Conservation (phyloP, 345 rosid species). For the Dimocarpus longan region DNA sequence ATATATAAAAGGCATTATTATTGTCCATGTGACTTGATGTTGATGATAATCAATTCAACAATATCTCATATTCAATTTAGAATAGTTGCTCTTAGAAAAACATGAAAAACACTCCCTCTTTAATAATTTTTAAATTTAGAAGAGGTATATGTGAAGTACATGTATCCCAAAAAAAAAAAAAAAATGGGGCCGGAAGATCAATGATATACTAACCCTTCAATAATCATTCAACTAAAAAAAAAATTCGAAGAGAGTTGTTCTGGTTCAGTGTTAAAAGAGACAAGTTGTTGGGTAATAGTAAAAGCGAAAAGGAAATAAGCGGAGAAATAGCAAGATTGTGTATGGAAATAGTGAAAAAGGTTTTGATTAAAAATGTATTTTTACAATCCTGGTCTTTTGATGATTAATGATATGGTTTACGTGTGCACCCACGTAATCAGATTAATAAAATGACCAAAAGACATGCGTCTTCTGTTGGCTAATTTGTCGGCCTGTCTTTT, state of each 20-base stretch:
- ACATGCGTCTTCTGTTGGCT: constrained; percentile 57
- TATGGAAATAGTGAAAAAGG: constrained; percentile 4
- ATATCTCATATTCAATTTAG: no score
- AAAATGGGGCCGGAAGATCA: no score
- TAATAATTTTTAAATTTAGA: no score
- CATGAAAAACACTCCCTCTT: no score
- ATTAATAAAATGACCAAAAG: constrained; percentile 31
- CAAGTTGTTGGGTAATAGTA: neutral
- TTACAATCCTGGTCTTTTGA: constrained; percentile 24
- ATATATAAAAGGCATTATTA: no score
- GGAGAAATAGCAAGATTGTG: neutral
- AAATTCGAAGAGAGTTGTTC: neutral
- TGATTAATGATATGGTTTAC: constrained; percentile 51
- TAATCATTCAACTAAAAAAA: neutral
- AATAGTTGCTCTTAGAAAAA: no score
- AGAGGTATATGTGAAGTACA: no score
- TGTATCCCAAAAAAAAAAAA: no score
- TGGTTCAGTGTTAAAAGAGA: constrained; percentile 2
- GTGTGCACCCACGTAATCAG: constrained; percentile 54
- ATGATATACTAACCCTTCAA: no score
- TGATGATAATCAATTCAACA: no score
- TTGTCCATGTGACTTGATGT: no score
- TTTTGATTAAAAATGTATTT: neutral
- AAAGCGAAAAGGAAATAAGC: neutral
- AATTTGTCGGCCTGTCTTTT: constrained; percentile 54